These are phyloP conservation scores for Solanum dulcamara DNA, from an alignment of 257 asterid genomes.

Conservation along the genomic window DNA sequence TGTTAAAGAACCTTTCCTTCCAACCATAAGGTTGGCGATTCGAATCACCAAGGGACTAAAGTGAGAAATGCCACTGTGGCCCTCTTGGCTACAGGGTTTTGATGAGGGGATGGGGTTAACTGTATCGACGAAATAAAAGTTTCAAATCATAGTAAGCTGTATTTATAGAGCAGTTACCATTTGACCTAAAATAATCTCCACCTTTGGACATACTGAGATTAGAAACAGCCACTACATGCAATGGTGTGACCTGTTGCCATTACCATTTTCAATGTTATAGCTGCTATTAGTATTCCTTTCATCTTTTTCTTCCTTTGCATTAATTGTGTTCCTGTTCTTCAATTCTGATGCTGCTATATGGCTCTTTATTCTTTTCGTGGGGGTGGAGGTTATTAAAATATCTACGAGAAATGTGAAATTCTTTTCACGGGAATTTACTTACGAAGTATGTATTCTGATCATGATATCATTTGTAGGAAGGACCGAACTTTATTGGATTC, in stretches of 20 bases:
- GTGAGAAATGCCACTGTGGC: too few species aligned
- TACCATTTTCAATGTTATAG: background rate
- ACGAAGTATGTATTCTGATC: background rate
- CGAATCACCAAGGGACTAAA: background rate
- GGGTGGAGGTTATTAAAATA: background rate
- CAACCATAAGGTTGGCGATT: background rate
- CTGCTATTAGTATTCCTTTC: background rate
- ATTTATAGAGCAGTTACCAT: background rate
- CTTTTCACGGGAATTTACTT: background rate
- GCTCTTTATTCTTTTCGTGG: background rate
- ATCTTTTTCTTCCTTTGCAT: too few species aligned
- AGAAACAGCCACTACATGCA: background rate
- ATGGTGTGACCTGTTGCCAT: background rate
- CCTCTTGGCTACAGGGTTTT: background rate
- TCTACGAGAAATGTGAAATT: background rate
- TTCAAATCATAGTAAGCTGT: background rate
- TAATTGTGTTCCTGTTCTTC: background rate
- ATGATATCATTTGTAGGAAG: slow-evolving; percentile 40
- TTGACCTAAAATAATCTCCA: background rate
- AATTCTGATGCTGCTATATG: background rate
- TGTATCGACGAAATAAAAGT: background rate
- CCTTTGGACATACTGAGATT: background rate
- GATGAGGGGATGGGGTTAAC: background rate
- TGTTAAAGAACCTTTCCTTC: background rate
- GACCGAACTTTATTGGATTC: slow-evolving; percentile 57